A percentile compares a stretch with the other conserved stretches of the same genome.
Evolutionary conservation across 441 rosid species (phyloP).

Genomic region (Syzygium syzygioides): DNA sequence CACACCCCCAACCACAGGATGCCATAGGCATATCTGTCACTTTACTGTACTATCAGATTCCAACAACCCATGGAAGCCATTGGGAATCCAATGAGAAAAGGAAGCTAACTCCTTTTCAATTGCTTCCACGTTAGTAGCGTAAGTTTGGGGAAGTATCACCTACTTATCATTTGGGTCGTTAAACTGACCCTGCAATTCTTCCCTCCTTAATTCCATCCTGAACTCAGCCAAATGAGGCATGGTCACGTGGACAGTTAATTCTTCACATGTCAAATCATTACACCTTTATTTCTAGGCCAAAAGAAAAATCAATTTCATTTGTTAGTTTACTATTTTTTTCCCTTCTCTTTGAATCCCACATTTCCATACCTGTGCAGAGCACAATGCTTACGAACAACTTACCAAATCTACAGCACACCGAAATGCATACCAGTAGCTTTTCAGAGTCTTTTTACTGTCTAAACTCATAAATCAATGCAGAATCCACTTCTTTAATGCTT

Average conservation of each 20-base stretch:
- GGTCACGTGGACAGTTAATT: not conserved
- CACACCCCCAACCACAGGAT: conserved; percentile 18
- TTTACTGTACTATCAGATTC: not conserved
- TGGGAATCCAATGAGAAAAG: not conserved
- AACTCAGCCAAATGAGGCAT: not conserved
- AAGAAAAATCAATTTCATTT: not conserved
- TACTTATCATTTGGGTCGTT: not conserved
- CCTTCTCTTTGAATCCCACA: not conserved
- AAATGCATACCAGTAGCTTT: not conserved
- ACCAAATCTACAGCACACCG: not conserved
- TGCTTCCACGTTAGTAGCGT: not conserved
- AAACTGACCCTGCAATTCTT: not conserved
- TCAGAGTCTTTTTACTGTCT: not conserved
- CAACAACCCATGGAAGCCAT: not conserved
- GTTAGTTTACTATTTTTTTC: not conserved
- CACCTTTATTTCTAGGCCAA: not conserved
- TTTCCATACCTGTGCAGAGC: not conserved
- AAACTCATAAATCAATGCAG: not conserved
- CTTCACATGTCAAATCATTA: not conserved
- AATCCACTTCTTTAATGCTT: not conserved
- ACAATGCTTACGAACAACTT: not conserved
- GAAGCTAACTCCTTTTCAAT: not conserved
- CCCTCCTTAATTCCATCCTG: not conserved
- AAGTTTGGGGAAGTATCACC: not conserved
- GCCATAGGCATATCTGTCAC: conserved; percentile 21